These are phyloP conservation scores for Penicillium decumbens DNA, from an alignment of 2,329 filamentous ascomycete genomes.

Conservation along the genomic window DNA sequence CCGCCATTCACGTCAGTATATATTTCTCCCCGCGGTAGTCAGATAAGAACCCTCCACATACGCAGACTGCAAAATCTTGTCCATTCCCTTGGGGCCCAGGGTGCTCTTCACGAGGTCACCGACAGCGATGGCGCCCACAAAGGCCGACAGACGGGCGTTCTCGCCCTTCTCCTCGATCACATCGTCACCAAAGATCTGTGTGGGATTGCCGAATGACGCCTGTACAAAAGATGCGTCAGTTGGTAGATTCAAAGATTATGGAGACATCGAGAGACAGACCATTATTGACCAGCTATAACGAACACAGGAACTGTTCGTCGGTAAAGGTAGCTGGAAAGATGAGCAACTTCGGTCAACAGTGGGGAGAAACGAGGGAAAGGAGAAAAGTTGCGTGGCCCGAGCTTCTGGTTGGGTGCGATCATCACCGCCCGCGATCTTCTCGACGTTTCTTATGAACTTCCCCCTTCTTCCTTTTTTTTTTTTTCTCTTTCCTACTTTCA, in stretches of 20 bases:
- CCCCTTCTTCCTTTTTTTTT: not conserved
- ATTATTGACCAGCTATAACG: slow-evolving; percentile 26
- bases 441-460: slow-evolving; percentile 7
- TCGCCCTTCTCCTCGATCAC: slow-evolving; percentile 97
- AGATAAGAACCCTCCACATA: slow-evolving; percentile 47
- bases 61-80: slow-evolving; percentile 96
- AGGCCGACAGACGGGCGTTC: slow-evolving; percentile 97
- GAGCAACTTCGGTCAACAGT: slow-evolving; percentile 25
- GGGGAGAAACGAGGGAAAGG: slow-evolving; percentile 21
- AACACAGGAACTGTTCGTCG: slow-evolving; percentile 19
- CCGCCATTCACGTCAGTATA: slow-evolving; percentile 12
- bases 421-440: slow-evolving; percentile 21
- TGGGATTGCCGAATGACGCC: slow-evolving; percentile 62
- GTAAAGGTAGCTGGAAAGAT: slow-evolving; percentile 20
- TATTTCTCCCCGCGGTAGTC: slow-evolving; percentile 15
- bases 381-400: slow-evolving; percentile 28
- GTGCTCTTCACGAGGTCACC: slow-evolving; percentile 97
- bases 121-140: slow-evolving; percentile 96
- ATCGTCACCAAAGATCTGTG: slow-evolving; percentile 96
- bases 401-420: slow-evolving; percentile 17
- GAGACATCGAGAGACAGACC: slow-evolving; percentile 20
- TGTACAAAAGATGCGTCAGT: slow-evolving; percentile 14
- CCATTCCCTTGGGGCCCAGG: slow-evolving; percentile 95
- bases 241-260: not conserved
- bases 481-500: not conserved